Evolutionary conservation across 2,329 filamentous ascomycete species (phyloP).

Genomic region (Cordyceps militaris): DNA sequence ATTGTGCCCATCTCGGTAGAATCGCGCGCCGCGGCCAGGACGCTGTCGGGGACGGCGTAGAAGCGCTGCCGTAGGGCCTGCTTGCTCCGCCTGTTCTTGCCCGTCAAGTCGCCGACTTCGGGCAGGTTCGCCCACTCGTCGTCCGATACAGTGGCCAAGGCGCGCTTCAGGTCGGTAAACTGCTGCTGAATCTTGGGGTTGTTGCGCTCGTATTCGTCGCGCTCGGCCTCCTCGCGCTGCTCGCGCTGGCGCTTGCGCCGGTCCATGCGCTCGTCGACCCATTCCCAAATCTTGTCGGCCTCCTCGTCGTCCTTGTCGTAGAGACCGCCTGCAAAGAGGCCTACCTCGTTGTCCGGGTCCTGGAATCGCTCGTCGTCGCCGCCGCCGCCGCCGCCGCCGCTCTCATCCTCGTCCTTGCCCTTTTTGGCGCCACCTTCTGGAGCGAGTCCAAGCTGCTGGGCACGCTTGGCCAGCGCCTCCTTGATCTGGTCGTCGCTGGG

Average conservation of each 20-base stretch:
- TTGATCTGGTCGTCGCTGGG: constrained; percentile 98
- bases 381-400: constrained; percentile 61
- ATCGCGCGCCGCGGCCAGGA: constrained; percentile 78
- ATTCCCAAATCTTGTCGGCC: constrained; percentile 90
- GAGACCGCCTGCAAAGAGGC: constrained; percentile 87
- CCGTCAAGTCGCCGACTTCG: constrained; percentile 93
- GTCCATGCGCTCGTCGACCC: constrained; percentile 96
- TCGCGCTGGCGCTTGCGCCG: constrained; percentile 86
- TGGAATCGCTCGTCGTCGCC: constrained; percentile 79
- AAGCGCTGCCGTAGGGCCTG: constrained; percentile 78
- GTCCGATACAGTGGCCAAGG: constrained; percentile 78
- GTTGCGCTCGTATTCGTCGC: constrained; percentile 90
- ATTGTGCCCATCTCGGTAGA: constrained; percentile 78
- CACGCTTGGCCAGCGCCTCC: constrained; percentile 89
- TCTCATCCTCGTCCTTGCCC: constrained; percentile 56
- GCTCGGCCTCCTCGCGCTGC: constrained; percentile 84
- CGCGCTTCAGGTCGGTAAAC: constrained; percentile 91
- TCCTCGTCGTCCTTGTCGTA: constrained; percentile 98
- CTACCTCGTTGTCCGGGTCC: constrained; percentile 95
- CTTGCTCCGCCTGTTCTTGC: constrained; percentile 80
- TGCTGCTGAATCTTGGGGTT: constrained; percentile 98
- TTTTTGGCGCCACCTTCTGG: constrained; percentile 64
- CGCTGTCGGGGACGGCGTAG: constrained; percentile 95
- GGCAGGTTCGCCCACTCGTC: constrained; percentile 96
- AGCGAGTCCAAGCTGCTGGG: constrained; percentile 68